Percentiles rank a stretch among this genome's conserved stretches.
phyloP scores from a whole-genome alignment of 352 stramenopile genomes.

The Phytophthora tentaculata region DNA sequence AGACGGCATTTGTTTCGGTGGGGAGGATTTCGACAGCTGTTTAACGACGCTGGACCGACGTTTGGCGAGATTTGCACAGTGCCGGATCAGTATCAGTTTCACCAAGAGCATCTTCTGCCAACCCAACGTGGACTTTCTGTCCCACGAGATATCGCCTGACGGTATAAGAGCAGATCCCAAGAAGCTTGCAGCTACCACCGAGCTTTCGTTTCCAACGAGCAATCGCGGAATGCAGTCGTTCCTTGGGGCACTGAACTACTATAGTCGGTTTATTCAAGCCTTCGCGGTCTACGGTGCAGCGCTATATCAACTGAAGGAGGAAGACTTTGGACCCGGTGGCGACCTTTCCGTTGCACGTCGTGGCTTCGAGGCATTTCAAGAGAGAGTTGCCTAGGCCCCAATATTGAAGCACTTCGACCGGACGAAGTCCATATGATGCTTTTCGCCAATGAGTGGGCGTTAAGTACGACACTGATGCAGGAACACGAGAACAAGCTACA shows the following conservation, averaged over 20 bases:
- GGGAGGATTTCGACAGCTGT: neutral
- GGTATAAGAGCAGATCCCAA: neutral
- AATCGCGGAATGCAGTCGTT: neutral
- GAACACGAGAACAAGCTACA: neutral
- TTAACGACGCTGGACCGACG: neutral
- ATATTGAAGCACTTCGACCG: neutral
- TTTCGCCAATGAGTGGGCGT: neutral
- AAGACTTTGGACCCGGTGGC: neutral
- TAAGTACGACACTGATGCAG: neutral
- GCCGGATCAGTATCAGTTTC: neutral
- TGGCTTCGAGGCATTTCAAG: neutral
- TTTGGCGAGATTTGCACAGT: neutral
- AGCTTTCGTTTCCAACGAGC: neutral
- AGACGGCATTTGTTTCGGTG: neutral
- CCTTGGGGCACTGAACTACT: neutral
- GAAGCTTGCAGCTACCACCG: neutral
- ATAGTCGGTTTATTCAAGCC: neutral
- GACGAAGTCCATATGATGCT: neutral
- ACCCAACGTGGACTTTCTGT: neutral
- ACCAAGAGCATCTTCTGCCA: neutral
- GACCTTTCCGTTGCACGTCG: neutral
- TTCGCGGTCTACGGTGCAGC: neutral
- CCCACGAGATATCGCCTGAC: neutral
- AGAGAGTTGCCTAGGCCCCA: neutral
- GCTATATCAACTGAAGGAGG: neutral